Evolutionary conservation across 305 asterid genomes (phyloP).

Genomic region (Rubia tinctorum): DNA sequence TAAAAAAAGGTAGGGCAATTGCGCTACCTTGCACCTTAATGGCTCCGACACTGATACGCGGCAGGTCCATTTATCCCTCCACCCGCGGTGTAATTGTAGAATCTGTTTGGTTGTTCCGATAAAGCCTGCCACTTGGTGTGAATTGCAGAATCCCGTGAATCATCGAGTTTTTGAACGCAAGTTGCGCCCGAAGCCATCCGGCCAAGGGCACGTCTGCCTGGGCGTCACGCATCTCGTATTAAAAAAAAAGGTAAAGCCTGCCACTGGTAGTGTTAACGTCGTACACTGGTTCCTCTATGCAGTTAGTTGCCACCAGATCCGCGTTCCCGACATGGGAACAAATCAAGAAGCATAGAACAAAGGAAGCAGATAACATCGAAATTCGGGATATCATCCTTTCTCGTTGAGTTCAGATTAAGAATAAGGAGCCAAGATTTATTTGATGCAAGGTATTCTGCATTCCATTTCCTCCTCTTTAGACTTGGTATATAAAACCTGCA

Average conservation of each 20-base stretch:
- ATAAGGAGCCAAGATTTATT: background rate
- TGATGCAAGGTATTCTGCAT: background rate
- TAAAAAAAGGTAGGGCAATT: too few species aligned
- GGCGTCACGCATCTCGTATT: too few species aligned
- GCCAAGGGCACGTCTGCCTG: too few species aligned
- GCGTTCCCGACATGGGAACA: background rate
- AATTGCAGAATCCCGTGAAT: too few species aligned
- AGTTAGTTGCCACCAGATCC: background rate
- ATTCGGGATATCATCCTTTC: background rate
- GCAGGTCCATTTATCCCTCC: background rate
- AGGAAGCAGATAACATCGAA: background rate
- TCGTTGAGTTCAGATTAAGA: background rate
- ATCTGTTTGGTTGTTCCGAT: too few species aligned
- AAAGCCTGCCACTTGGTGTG: too few species aligned
- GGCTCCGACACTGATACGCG: too few species aligned
- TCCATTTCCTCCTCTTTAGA: background rate
- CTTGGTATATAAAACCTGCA: background rate
- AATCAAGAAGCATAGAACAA: background rate
- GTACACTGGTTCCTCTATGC: background rate
- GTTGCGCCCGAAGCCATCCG: too few species aligned
- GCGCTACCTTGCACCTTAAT: too few species aligned
- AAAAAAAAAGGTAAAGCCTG: too few species aligned
- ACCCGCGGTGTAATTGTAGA: background rate
- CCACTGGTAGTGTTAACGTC: slow-evolving; percentile 1
- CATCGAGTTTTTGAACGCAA: too few species aligned